phyloP scores from a whole-genome alignment of 371 early-diverging fungal genomes.

The Mortierella sp. region DNA sequence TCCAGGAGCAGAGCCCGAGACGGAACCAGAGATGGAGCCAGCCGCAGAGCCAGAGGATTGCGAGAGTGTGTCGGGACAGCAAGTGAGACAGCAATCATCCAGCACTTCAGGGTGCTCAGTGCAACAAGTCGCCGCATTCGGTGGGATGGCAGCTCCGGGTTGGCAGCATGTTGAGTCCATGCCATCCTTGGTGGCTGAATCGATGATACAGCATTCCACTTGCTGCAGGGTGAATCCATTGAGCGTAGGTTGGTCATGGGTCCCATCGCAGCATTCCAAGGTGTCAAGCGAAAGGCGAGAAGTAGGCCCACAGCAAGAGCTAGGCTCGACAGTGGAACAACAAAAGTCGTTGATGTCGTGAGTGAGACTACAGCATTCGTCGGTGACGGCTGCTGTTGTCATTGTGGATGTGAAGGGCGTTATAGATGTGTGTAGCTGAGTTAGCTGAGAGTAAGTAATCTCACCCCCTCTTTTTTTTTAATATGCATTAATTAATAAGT shows the following conservation, averaged over 20 bases:
- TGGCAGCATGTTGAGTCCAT: slow-evolving; percentile 52
- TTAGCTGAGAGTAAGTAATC: too few species aligned
- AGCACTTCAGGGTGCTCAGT: slow-evolving; percentile 49
- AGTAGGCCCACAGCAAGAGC: slow-evolving; percentile 40
- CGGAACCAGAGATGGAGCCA: slow-evolving; percentile 17
- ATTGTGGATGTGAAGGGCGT: neutral
- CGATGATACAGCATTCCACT: slow-evolving; percentile 48
- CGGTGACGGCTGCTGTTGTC: slow-evolving; percentile 12
- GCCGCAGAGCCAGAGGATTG: slow-evolving; percentile 18
- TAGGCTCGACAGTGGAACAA: slow-evolving; percentile 42
- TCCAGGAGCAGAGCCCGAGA: too few species aligned
- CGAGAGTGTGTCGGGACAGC: slow-evolving; percentile 42
- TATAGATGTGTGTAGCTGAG: too few species aligned
- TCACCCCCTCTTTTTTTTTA: too few species aligned
- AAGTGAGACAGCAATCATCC: slow-evolving; percentile 48
- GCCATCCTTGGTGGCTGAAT: slow-evolving; percentile 38
- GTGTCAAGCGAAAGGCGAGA: slow-evolving; percentile 31
- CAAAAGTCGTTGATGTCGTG: slow-evolving; percentile 47
- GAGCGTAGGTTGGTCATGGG: slow-evolving; percentile 20
- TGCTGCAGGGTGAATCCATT: slow-evolving; percentile 31
- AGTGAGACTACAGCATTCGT: slow-evolving; percentile 44
- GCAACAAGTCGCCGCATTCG: slow-evolving; percentile 37
- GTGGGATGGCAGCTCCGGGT: slow-evolving; percentile 17
- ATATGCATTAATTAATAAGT: too few species aligned
- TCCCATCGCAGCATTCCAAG: slow-evolving; percentile 36